Conservation (phyloP, 2,329 filamentous ascomycete genomes). For the Rhynchosporium secalis region DNA sequence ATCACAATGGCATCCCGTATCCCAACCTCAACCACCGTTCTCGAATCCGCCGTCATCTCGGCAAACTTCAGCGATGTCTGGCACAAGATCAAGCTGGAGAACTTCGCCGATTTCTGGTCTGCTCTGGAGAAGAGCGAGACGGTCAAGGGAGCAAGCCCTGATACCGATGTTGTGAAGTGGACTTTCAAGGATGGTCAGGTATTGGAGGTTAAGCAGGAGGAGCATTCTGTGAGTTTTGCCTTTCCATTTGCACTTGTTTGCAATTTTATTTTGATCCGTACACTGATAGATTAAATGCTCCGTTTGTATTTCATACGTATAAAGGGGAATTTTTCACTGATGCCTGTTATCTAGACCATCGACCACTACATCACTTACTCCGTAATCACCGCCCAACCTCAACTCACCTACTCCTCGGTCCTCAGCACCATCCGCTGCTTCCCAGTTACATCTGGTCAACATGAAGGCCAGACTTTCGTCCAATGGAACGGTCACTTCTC, state of each 20-base stretch:
- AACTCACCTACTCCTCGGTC: conserved; percentile 64
- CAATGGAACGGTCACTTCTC: conserved; percentile 71
- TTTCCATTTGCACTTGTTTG: neutral
- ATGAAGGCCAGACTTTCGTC: conserved; percentile 65
- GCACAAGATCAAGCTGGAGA: conserved; percentile 73
- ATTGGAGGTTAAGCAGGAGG: conserved; percentile 73
- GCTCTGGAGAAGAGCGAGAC: conserved; percentile 61
- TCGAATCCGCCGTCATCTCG: conserved; percentile 67
- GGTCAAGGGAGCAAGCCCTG: conserved; percentile 62
- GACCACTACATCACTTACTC: conserved; percentile 76
- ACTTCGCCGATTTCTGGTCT: conserved; percentile 68
- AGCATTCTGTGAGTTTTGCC: conserved; percentile 60
- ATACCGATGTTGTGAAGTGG: conserved; percentile 69
- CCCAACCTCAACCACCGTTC: conserved; percentile 65
- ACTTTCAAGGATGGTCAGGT: conserved; percentile 69
- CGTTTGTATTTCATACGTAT: neutral
- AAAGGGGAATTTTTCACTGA: neutral
- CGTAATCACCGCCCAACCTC: conserved; percentile 65
- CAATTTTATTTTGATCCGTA: neutral
- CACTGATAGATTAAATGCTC: too few relatives aligned
- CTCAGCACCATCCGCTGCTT: conserved; percentile 67
- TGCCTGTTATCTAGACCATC: conserved; percentile 53
- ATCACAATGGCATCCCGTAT: conserved; percentile 43
- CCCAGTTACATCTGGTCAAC: conserved; percentile 64
- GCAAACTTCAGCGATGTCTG: conserved; percentile 67